Percentiles rank a stretch among this genome's conserved stretches.
Evolutionary conservation across 2,329 filamentous ascomycete species (phyloP).

Genomic region (Microthyrium microscopicum): DNA sequence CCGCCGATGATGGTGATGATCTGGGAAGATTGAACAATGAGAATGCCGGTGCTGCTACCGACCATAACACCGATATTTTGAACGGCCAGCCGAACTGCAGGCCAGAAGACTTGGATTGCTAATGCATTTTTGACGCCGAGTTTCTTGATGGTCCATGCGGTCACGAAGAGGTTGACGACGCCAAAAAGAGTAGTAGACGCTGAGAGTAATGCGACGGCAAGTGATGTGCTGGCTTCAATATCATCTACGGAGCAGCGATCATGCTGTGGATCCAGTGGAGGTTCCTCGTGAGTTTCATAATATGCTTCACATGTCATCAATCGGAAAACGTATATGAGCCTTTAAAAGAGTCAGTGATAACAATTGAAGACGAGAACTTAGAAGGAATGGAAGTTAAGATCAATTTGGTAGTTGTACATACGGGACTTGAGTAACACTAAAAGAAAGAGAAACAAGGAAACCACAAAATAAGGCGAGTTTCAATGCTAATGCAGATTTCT

Average conservation of each 20-base stretch:
- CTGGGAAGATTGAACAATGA: conserved; percentile 51
- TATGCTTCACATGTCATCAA: conserved; percentile 57
- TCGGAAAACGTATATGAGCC: conserved; percentile 47
- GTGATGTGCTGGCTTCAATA: conserved; percentile 48
- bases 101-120: conserved; percentile 45
- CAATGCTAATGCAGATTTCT: no score
- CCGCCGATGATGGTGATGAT: conserved; percentile 52
- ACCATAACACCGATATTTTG: conserved; percentile 49
- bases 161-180: conserved; percentile 49
- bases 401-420: conserved; percentile 2
- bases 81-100: conserved; percentile 43
- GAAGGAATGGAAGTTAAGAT: neutral
- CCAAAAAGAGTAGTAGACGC: conserved; percentile 54
- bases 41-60: conserved; percentile 45
- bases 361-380: neutral
- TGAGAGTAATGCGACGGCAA: conserved; percentile 46
- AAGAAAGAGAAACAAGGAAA: conserved; percentile 40
- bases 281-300: conserved; percentile 41
- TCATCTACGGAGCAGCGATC: conserved; percentile 43
- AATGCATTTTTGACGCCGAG: conserved; percentile 48
- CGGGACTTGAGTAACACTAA: conserved; percentile 34
- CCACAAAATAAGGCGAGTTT: conserved; percentile 41
- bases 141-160: conserved; percentile 49
- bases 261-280: conserved; percentile 21
- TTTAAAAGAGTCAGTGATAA: conserved; percentile 1